Base-by-base conservation (phyloP, 2,329 filamentous ascomycete species). In the Helotiales sp. region DNA sequence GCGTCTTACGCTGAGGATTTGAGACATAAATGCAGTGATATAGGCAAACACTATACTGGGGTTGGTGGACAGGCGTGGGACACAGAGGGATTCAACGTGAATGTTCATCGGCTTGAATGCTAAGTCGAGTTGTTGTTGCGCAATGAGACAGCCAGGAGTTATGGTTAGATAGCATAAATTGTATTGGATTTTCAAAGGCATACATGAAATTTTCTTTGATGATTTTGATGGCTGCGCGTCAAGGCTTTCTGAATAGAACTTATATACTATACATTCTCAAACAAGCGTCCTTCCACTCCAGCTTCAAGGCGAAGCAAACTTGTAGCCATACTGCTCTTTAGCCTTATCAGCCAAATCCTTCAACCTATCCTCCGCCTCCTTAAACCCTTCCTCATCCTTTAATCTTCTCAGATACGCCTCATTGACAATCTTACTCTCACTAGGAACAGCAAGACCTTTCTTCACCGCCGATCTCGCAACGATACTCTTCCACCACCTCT, bases 401-500 rank as follows among this genome's bases (percentile, higher is more conserved):
- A 85, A 60, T 28, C 78, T 78, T 76, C 80, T 75, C 69, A 77
- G 65, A 62, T 83, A 77, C 2, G 72, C 67, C 0, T 75, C 79
- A 70, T 87, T 86, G 6, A 75, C 76, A 15, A 84, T 73, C 0
- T 68, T 47, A 43, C 76, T 77, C 69, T 78, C 78, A 17, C 80
- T 78, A 0, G 91, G 91, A 8, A 93, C 82, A 74, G 87, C 80
- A 20, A 86, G 79, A 1, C 90, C 91, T 79, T 85, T 89, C 79
- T 89, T 82, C 0, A 91, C 84, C 0, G 83, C 89, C 0, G 86
- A 85, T 1, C 90, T 81, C 28, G 81, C 81, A 22, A 81, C 77
- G 81, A 92, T 84, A 34, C 85, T 81, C 67, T 89, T 85, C 75
- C 91, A 84, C 91, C 91, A 93, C 3, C 84, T 85, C 76, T 87